Evolutionary conservation across 2,329 filamentous ascomycete genomes (phyloP), one percentile per base, ranked within the genome.

Genomic region (Fusarium concolor): DNA sequence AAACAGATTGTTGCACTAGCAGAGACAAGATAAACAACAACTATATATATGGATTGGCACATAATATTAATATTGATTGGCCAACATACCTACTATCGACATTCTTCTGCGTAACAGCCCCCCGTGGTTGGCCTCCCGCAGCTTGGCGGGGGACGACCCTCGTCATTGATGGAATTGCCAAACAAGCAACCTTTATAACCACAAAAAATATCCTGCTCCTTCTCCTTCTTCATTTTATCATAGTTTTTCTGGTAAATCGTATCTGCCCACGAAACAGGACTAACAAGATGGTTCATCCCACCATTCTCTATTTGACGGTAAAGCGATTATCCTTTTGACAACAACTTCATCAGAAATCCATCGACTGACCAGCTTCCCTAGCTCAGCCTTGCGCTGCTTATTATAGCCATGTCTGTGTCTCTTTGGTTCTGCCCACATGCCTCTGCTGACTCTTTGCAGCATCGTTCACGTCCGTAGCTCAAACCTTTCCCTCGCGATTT

Each of bases 401-500:
- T 70, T n/a, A 56, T 77, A 17, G 78, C 77, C 22, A 71, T 75
- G 78, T 79, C 50, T 59, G 74, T 65, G 5, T 10, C 15, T 18
- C 4, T 3, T 14, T 3, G n/a, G 12, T 7, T 43, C 4, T 1
- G 5, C 11, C 28, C 14, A 10, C 10, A 10, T 39, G 35, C 41
- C 10, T 39, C 11, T 37, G 42, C 62, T 54, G n/a, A 67, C 47
- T 29, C 26, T 41, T 35, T 35, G 17, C 56, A 84, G 82, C 14
- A 75, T 79, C 68, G 73, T 80, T 51, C 80, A 83, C 68, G 71
- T 81, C 70, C 76, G 78, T 64, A 75, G 73, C 57, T 61, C 74
- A 17, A 74, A 73, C 49, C 78, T 84, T 39, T 81, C 80, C 24
- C 79, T 84, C 9, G 80, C 81, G 28, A 68, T 83, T 51, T 74